These are phyloP conservation scores for Obelidium mucronatum DNA, from an alignment of 192 early-diverging fungal genomes.

Conservation along the genomic window DNA sequence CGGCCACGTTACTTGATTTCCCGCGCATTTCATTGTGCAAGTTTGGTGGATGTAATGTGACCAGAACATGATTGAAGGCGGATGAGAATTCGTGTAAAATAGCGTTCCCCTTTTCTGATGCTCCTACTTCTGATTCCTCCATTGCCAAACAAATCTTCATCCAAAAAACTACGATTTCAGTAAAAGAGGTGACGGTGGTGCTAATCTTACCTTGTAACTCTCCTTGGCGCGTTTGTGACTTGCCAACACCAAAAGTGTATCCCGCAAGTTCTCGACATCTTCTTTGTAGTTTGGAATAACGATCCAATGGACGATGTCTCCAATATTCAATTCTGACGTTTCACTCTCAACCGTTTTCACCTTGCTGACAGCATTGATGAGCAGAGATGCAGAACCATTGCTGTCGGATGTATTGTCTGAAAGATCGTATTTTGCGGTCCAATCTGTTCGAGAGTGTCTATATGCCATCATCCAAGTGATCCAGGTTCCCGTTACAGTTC, in stretches of 20 bases:
- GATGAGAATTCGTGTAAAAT: slow-evolving; percentile 46
- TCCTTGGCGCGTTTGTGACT: slow-evolving; percentile 35
- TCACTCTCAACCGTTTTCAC: slow-evolving; percentile 2
- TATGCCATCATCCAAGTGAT: neutral
- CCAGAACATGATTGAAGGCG: slow-evolving; percentile 54
- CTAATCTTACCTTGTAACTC: slow-evolving; percentile 41
- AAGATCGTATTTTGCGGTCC: neutral
- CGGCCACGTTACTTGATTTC: slow-evolving; percentile 60
- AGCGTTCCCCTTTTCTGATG: slow-evolving; percentile 49
- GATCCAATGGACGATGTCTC: slow-evolving; percentile 52
- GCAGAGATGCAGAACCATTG: slow-evolving; percentile 30
- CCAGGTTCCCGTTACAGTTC: neutral
- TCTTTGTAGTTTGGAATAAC: slow-evolving; percentile 68
- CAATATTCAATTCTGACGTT: neutral
- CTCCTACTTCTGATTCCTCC: slow-evolving; percentile 60
- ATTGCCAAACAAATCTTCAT: slow-evolving; percentile 67
- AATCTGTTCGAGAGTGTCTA: neutral
- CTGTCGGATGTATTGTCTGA: neutral
- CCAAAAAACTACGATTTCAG: neutral
- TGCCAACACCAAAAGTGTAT: slow-evolving; percentile 58
- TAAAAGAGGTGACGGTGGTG: neutral
- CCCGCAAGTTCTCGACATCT: slow-evolving; percentile 53
- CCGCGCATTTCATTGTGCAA: slow-evolving; percentile 61
- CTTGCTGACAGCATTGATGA: too few species aligned
- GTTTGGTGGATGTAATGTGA: slow-evolving; percentile 48